phyloP scores from a whole-genome alignment of 108 stramenopile genomes.

The Cyclostephanos tholiformis region DNA sequence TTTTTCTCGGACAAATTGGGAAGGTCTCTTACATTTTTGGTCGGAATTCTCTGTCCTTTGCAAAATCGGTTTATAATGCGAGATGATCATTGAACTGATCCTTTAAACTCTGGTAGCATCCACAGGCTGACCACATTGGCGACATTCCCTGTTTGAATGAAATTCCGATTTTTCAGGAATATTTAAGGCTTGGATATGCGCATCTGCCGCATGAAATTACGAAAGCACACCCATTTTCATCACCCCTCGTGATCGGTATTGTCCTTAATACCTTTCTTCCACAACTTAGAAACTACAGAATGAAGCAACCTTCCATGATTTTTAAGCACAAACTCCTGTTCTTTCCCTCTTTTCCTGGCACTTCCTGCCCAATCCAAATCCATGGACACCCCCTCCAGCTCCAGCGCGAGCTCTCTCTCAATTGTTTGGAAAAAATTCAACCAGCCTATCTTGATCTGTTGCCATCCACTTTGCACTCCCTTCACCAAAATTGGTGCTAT shows the following conservation, averaged over 20 bases:
- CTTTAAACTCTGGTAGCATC: background rate
- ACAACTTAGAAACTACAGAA: background rate
- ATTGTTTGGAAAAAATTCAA: background rate
- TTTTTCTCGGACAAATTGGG: background rate
- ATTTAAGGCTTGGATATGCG: background rate
- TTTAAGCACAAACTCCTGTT: conserved; percentile 2
- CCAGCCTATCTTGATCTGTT: background rate
- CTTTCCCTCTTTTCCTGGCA: conserved; percentile 31
- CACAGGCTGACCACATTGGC: too few species aligned
- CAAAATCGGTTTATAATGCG: too few species aligned
- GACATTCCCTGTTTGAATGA: background rate
- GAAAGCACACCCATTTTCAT: background rate
- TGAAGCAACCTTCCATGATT: conserved; percentile 3
- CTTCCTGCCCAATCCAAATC: conserved; percentile 9
- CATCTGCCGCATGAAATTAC: background rate
- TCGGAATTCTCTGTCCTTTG: too few species aligned
- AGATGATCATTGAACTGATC: background rate
- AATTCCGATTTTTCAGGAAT: background rate
- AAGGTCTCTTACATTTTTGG: background rate
- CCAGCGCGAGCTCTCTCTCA: conserved; percentile 20
- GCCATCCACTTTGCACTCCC: conserved; percentile 4
- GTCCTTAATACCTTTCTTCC: background rate
- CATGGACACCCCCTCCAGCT: conserved; percentile 22
- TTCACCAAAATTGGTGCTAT: conserved; percentile 19
- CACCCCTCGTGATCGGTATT: background rate